Base-by-base conservation (phyloP, 2,329 filamentous ascomycete genomes). In the Fusarium transvaalense region DNA sequence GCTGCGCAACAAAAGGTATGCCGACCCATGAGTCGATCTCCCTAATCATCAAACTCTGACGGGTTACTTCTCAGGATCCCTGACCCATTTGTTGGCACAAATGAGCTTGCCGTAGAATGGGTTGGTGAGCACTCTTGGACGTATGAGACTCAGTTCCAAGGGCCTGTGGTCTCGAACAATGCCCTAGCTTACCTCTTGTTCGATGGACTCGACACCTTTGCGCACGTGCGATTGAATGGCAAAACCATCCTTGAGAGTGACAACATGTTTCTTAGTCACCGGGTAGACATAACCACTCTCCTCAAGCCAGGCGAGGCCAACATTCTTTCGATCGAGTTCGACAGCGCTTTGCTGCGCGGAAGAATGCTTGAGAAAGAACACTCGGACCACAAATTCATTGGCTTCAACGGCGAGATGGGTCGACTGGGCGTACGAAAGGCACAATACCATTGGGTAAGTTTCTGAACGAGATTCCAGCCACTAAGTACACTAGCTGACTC, bases 361-460 rank as follows among this genome's bases (percentile, higher is more conserved):
- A 53, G 56, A 21, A 42, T 39, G 21, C 29, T 62, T 3, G 19
- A 52, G 8, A 48, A 57, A 1, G 10, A 63, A 17, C 46, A 58
- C 7, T 38, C 64, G 5, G 53, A 59, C 10, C 62, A 68, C n/a
- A 31, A 41, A 10, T 64, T 58, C 32, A 25, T 48, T 34, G 35
- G 45, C 6, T 55, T 61, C n/a, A 61, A 68, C 13, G 63, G 61
- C 9, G 87, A 78, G 54, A 73, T 77, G 21, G 75, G 79, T 32
- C 68, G 76, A 4, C 56, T 77, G 10, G 61, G 68, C 1, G 73
- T 77, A 0, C 80, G 89, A n/a, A 92, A 91, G 73, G 87, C 89
- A 1, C 89, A 91, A 75, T 91, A 89, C 69, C 86, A 91, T 69
- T 92, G 88, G 88, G 48, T 64, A 32, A 31, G 55, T 43, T 14